phyloP scores from a whole-genome alignment of 345 rosid species.

The Gossypium arboreum region DNA sequence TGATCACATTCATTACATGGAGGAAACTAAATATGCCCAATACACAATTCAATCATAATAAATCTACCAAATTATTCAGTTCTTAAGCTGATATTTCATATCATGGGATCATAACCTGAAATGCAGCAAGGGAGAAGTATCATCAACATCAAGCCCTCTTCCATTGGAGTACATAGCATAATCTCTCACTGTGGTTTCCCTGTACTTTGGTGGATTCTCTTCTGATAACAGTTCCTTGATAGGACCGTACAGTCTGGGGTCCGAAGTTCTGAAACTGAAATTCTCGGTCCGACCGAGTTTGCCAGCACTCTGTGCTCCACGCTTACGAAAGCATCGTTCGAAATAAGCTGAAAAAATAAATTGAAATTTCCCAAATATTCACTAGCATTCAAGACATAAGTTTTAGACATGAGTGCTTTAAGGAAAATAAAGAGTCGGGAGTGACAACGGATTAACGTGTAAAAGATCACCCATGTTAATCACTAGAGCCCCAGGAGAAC shows the following conservation, averaged over 20 bases:
- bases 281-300: constrained; percentile 26
- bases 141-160: constrained; percentile 30
- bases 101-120: constrained; percentile 1
- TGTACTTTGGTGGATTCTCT: constrained; percentile 43
- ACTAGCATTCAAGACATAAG: background rate
- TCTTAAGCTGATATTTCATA: too few relatives aligned
- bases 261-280: constrained; percentile 31
- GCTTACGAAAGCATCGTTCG: background rate
- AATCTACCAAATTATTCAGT: too few relatives aligned
- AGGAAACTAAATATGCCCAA: too few relatives aligned
- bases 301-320: constrained; percentile 23
- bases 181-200: constrained; percentile 34
- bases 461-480: constrained; percentile 18
- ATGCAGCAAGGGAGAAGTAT: constrained; percentile 12
- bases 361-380: background rate
- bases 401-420: too few relatives aligned
- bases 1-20: too few relatives aligned
- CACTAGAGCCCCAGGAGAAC: background rate
- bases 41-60: too few relatives aligned
- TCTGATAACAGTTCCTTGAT: constrained; percentile 45
- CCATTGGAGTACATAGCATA: constrained; percentile 11
- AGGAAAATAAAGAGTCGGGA: background rate
- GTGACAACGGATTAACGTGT: background rate
- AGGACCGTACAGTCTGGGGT: constrained; percentile 23
- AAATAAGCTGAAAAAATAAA: background rate